Evolutionary conservation across 257 asterid genomes (phyloP).

Genomic region (Nicotiana otophora): DNA sequence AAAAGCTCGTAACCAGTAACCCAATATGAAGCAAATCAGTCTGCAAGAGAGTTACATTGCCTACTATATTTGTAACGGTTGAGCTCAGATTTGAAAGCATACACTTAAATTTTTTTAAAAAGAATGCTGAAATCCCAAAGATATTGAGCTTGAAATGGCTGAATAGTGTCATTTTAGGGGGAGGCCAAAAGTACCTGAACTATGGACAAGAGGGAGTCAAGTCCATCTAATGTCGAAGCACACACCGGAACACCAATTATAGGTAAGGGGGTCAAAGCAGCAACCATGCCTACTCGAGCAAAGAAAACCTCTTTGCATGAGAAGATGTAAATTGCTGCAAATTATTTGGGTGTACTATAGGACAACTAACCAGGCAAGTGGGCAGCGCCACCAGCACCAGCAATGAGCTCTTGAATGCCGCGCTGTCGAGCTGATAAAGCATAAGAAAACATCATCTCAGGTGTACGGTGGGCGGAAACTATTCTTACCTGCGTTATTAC

Average conservation of each 20-base stretch:
- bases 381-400: constrained; percentile 99
- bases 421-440: constrained; percentile 80
- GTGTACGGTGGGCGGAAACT: constrained; percentile 2
- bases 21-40: too few relatives aligned
- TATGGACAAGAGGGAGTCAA: constrained; percentile 87
- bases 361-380: constrained; percentile 75
- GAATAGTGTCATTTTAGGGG: not conserved
- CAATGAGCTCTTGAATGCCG: constrained; percentile 88
- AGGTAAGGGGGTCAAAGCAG: constrained; percentile 92
- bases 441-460: constrained; percentile 74
- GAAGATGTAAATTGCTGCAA: too few relatives aligned
- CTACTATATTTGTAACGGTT: not conserved
- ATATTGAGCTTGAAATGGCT: not conserved
- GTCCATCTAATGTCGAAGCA: constrained; percentile 85
- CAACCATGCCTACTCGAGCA: constrained; percentile 74
- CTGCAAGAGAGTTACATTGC: too few relatives aligned
- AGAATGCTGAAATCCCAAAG: not conserved
- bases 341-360: not conserved
- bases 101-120: too few relatives aligned
- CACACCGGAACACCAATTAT: constrained; percentile 98
- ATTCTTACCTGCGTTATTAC: constrained; percentile 62
- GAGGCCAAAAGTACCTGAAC: constrained; percentile 62
- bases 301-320: not conserved
- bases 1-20: too few relatives aligned
- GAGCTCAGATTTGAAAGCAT: not conserved